Conservation (phyloP, 352 stramenopile species). For the Hyaloperonospora arabidopsidis region DNA sequence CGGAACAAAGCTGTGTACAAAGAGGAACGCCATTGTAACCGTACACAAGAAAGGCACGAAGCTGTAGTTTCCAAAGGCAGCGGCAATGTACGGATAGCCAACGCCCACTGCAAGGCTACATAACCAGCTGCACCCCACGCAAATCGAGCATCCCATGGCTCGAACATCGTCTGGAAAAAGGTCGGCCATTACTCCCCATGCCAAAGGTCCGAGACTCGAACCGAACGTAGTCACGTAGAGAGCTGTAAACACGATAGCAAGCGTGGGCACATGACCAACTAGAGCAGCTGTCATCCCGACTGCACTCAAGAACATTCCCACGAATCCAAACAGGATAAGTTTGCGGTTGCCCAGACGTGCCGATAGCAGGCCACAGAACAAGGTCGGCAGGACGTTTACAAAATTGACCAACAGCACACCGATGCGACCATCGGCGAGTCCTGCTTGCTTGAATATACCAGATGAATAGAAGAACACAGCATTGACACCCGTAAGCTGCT, state of each 20-base stretch:
- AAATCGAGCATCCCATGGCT: slow-evolving; percentile 41
- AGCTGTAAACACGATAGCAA: slow-evolving; percentile 47
- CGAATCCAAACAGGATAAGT: slow-evolving; percentile 39
- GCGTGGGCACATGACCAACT: slow-evolving; percentile 15
- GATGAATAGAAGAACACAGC: slow-evolving; percentile 71
- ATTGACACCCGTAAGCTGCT: slow-evolving; percentile 63
- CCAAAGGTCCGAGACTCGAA: slow-evolving; percentile 43
- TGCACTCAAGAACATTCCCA: slow-evolving; percentile 41
- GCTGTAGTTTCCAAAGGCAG: slow-evolving; percentile 32
- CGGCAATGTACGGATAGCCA: slow-evolving; percentile 47
- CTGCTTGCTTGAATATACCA: slow-evolving; percentile 46
- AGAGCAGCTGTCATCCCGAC: slow-evolving; percentile 41
- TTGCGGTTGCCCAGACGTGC: slow-evolving; percentile 40
- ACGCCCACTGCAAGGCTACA: slow-evolving; percentile 46
- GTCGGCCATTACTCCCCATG: slow-evolving; percentile 43
- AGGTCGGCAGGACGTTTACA: slow-evolving; percentile 46
- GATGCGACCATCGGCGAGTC: slow-evolving; percentile 45
- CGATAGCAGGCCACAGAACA: slow-evolving; percentile 32
- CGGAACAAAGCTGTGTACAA: slow-evolving; percentile 35
- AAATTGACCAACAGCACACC: slow-evolving; percentile 49
- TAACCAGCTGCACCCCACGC: slow-evolving; percentile 42
- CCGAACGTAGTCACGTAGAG: slow-evolving; percentile 44
- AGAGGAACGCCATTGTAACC: slow-evolving; percentile 36
- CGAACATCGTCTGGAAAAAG: slow-evolving; percentile 53
- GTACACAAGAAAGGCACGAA: slow-evolving; percentile 50